These are phyloP conservation scores for Onygenales sp. DNA, from an alignment of 2,329 filamentous ascomycete genomes.

Conservation along the genomic window DNA sequence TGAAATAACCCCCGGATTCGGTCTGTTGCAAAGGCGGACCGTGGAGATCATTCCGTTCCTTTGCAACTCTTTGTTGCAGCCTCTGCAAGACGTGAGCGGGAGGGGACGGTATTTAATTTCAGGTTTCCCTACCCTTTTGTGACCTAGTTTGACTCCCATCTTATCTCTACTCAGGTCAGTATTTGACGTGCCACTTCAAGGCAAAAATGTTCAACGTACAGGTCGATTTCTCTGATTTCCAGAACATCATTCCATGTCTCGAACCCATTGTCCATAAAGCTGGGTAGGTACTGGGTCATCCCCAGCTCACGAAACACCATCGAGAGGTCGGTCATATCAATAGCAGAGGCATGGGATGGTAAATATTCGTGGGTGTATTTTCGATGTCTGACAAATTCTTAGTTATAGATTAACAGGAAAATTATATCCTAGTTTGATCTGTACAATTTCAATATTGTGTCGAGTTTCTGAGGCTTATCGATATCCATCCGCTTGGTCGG, in stretches of 20 bases:
- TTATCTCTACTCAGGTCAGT: conserved; percentile 5
- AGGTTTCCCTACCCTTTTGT: conserved; percentile 2
- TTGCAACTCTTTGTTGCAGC: conserved; percentile 7
- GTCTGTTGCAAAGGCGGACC: neutral
- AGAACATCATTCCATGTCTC: conserved; percentile 8
- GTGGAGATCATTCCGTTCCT: neutral
- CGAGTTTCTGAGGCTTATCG: neutral
- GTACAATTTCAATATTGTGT: neutral
- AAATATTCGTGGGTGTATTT: neutral
- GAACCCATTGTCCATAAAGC: conserved; percentile 6
- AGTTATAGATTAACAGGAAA: neutral
- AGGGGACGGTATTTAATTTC: neutral
- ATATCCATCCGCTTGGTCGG: neutral
- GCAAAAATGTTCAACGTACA: conserved; percentile 2
- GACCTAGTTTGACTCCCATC: conserved; percentile 7
- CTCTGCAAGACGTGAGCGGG: conserved; percentile 2
- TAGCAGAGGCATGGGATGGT: neutral
- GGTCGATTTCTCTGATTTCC: conserved; percentile 7
- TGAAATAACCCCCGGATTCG: neutral
- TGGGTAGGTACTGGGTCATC: conserved; percentile 6
- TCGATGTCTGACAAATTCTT: neutral
- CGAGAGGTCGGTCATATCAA: conserved; percentile 5
- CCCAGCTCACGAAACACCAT: conserved; percentile 5
- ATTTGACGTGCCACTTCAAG: neutral
- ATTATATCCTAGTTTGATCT: neutral